Conservation (phyloP, 306 rosid species). For the Hippophae tibetana region DNA sequence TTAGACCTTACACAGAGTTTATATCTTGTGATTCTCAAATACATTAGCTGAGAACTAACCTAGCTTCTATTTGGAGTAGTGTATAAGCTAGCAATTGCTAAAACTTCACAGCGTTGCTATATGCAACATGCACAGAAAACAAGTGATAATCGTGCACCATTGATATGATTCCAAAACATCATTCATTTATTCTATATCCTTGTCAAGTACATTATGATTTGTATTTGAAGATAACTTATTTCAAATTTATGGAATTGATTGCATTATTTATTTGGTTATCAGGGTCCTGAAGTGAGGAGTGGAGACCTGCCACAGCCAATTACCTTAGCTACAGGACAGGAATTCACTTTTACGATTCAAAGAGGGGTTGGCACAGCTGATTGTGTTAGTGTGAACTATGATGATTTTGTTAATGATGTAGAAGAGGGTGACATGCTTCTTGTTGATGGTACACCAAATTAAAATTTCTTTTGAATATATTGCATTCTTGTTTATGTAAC, state of each 20-base stretch:
- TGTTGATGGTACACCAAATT: constrained; percentile 57
- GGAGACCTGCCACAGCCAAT: constrained; percentile 89
- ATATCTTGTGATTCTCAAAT: not conserved
- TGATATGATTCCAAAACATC: too few relatives aligned
- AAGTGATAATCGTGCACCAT: too few relatives aligned
- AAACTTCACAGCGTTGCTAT: too few relatives aligned
- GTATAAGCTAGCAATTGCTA: too few relatives aligned
- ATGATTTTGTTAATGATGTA: constrained; percentile 85
- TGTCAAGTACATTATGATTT: not conserved
- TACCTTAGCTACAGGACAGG: constrained; percentile 50
- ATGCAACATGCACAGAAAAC: too few relatives aligned
- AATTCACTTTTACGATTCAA: constrained; percentile 76
- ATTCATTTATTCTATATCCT: not conserved
- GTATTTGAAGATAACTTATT: not conserved
- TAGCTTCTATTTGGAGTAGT: too few relatives aligned
- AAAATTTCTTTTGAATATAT: constrained; percentile 1
- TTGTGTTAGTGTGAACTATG: constrained; percentile 87
- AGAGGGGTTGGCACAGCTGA: constrained; percentile 75
- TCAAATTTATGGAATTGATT: not conserved
- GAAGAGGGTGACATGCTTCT: constrained; percentile 82
- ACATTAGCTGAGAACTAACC: too few relatives aligned
- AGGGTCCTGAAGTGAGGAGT: constrained; percentile 98
- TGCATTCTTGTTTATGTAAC: not conserved
- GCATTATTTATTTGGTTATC: constrained; percentile 10
- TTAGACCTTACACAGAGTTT: not conserved